Conservation (phyloP, 257 asterid species). For the Mentha longifolia region DNA sequence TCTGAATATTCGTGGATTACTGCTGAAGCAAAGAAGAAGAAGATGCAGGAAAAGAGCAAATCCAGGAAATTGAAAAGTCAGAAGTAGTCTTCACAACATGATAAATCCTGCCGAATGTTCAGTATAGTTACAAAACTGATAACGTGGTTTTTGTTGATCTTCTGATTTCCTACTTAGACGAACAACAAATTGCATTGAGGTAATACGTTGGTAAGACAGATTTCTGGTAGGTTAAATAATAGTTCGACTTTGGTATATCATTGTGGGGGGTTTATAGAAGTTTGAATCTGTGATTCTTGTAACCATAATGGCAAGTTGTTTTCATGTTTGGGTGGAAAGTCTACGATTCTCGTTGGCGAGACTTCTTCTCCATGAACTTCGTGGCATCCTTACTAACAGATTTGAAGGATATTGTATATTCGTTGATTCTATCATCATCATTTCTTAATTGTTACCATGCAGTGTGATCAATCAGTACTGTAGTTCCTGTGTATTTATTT, state of each 20-base stretch:
- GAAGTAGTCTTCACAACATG: conserved; percentile 36
- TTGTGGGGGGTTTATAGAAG: conserved; percentile 48
- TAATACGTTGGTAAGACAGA: conserved; percentile 21
- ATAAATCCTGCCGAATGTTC: conserved; percentile 11
- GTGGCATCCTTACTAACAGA: conserved; percentile 32
- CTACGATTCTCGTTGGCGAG: conserved; percentile 8
- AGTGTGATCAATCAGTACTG: conserved; percentile 6
- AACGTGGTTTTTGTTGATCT: conserved; percentile 27
- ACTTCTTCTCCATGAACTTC: conserved; percentile 26
- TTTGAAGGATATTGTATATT: conserved; percentile 34
- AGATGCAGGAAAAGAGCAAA: conserved; percentile 83
- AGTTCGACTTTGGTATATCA: conserved; percentile 41
- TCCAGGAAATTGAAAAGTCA: conserved; percentile 66
- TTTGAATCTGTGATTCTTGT: conserved; percentile 36
- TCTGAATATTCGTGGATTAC: conserved; percentile 79
- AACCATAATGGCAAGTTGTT: conserved; percentile 22
- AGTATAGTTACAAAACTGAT: conserved; percentile 17
- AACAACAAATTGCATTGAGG: conserved; percentile 18
- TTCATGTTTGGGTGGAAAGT: conserved; percentile 25
- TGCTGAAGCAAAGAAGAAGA: conserved; percentile 87
- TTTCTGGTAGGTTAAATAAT: conserved; percentile 30
- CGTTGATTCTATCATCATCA: conserved; percentile 16
- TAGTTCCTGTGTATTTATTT: neutral
- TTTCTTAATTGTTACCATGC: conserved; percentile 26
- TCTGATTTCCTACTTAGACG: conserved; percentile 30